These are phyloP conservation scores for Sugiyamaella boreocaroliniensis DNA, from an alignment of 805 yeast species.

Conservation along the genomic window DNA sequence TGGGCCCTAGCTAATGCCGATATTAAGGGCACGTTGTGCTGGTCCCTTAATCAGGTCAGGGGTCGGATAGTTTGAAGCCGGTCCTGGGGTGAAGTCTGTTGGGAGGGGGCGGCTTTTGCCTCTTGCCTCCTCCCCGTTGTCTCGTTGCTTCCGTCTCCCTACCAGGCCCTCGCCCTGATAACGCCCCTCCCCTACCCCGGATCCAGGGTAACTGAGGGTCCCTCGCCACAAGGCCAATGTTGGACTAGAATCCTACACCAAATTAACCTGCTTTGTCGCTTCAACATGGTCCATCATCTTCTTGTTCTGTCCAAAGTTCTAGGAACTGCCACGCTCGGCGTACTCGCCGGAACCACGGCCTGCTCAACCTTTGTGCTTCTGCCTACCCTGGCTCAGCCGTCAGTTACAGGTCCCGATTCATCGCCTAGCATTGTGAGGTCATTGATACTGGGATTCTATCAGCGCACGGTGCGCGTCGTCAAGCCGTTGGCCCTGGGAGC, in stretches of 20 bases:
- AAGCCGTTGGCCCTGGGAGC: slow-evolving; percentile 21
- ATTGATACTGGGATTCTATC: not conserved
- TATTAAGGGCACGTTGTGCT: too few relatives aligned
- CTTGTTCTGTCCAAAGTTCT: slow-evolving; percentile 29
- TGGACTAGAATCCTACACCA: too few relatives aligned
- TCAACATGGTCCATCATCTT: slow-evolving; percentile 16
- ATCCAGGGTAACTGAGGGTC: not conserved
- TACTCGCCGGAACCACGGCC: slow-evolving; percentile 30
- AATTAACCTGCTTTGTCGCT: too few relatives aligned
- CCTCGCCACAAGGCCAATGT: not conserved
- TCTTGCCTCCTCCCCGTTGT: too few relatives aligned
- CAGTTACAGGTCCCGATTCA: not conserved
- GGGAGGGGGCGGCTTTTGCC: too few relatives aligned
- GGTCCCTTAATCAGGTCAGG: too few relatives aligned
- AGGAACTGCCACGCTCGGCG: slow-evolving; percentile 32
- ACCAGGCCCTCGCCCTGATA: too few relatives aligned
- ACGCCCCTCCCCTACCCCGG: not conserved
- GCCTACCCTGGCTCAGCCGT: slow-evolving; percentile 10
- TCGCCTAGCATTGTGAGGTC: not conserved
- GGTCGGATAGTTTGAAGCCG: too few relatives aligned
- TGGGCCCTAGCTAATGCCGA: too few relatives aligned
- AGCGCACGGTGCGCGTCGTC: slow-evolving; percentile 8
- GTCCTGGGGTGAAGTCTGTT: too few relatives aligned
- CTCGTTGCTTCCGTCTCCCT: too few relatives aligned
- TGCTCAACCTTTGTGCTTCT: slow-evolving; percentile 16